These are phyloP conservation scores for Pneumocystis jirovecii DNA, from an alignment of 1,139 yeast species.

Conservation along the genomic window DNA sequence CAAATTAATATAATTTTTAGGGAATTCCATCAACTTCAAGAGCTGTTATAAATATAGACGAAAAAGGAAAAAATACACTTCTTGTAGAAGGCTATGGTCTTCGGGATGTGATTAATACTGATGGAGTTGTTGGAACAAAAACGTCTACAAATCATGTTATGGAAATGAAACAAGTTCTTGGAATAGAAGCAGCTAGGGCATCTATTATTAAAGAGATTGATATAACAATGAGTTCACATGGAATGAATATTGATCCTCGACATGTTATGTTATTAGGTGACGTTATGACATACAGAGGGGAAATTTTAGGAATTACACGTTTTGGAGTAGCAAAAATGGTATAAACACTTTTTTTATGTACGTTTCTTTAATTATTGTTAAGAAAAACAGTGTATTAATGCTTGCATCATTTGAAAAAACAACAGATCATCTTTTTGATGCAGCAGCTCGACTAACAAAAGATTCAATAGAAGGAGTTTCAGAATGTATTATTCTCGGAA, in stretches of 20 bases:
- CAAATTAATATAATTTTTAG: not conserved
- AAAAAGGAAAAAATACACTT: slow-evolving; percentile 48
- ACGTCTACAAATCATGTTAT: slow-evolving; percentile 84
- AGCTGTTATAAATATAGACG: slow-evolving; percentile 86
- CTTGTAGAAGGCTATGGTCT: slow-evolving; percentile 96
- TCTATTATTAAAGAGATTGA: slow-evolving; percentile 89
- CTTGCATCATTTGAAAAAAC: slow-evolving; percentile 96
- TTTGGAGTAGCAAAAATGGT: slow-evolving; percentile 91
- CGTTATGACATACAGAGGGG: slow-evolving; percentile 98
- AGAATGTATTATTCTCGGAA: slow-evolving; percentile 94
- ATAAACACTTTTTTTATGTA: not conserved
- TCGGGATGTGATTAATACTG: slow-evolving; percentile 92
- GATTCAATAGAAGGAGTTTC: slow-evolving; percentile 96
- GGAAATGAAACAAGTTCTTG: slow-evolving; percentile 78
- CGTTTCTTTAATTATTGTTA: not conserved
- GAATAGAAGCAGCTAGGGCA: slow-evolving; percentile 94
- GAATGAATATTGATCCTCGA: slow-evolving; percentile 99
- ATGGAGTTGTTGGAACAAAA: slow-evolving; percentile 81
- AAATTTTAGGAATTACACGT: slow-evolving; percentile 92
- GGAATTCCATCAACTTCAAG: slow-evolving; percentile 84
- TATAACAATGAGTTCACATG: slow-evolving; percentile 97
- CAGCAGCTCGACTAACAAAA: slow-evolving; percentile 92
- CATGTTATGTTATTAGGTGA: slow-evolving; percentile 95
- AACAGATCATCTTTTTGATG: slow-evolving; percentile 94
- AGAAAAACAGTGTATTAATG: slow-evolving; percentile 86